Evolutionary conservation across 768 basidiomycete genomes (phyloP).

Genomic region (Russula foetens): DNA sequence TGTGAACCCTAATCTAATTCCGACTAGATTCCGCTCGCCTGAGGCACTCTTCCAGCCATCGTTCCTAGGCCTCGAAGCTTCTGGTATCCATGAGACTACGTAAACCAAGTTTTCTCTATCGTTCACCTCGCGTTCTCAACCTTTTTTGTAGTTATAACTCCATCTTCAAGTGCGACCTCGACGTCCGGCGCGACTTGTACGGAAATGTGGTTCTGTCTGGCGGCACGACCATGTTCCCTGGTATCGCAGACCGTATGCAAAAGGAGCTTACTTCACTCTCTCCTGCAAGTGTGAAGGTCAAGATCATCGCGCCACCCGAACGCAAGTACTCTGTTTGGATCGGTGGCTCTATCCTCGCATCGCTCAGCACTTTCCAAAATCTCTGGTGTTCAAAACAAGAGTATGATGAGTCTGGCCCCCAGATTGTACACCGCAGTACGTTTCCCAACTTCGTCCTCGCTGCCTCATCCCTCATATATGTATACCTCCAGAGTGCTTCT

Average conservation of each 20-base stretch:
- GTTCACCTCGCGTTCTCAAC: neutral
- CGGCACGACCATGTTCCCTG: slow-evolving; percentile 73
- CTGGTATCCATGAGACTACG: slow-evolving; percentile 75
- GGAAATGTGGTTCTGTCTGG: slow-evolving; percentile 79
- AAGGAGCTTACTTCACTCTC: slow-evolving; percentile 83
- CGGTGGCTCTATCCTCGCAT: slow-evolving; percentile 79
- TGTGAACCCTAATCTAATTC: neutral
- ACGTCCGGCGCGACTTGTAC: slow-evolving; percentile 75
- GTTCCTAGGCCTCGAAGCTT: slow-evolving; percentile 62
- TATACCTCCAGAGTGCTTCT: slow-evolving; percentile 21
- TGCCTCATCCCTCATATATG: neutral
- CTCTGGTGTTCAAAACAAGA: slow-evolving; percentile 92
- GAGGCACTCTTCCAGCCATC: slow-evolving; percentile 53
- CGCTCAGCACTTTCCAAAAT: slow-evolving; percentile 93
- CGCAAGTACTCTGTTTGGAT: slow-evolving; percentile 97
- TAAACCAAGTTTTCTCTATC: slow-evolving; percentile 22
- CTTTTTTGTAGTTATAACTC: slow-evolving; percentile 44
- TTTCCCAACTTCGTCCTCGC: slow-evolving; percentile 13
- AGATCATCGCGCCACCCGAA: slow-evolving; percentile 91
- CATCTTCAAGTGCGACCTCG: slow-evolving; percentile 61
- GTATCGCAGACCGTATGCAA: slow-evolving; percentile 93
- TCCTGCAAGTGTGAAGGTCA: slow-evolving; percentile 90
- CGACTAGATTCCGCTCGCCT: slow-evolving; percentile 43
- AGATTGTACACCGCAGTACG: slow-evolving; percentile 72
- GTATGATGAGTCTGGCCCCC: slow-evolving; percentile 80